Conservation (phyloP, 306 rosid species). For the Rosa persica region DNA sequence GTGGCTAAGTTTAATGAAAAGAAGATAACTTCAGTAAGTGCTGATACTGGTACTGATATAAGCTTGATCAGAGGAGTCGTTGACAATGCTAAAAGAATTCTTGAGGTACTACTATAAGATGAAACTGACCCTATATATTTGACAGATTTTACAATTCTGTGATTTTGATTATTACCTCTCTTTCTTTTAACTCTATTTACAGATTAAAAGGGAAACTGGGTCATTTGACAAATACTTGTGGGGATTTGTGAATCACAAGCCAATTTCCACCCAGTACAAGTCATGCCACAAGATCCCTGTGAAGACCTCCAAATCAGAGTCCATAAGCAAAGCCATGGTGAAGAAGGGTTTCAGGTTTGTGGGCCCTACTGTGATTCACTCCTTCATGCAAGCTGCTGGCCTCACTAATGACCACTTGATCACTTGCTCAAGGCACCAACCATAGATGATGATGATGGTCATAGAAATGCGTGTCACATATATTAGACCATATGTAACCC, state of each 20-base stretch:
- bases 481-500: constrained; percentile 18
- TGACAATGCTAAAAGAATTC: constrained; percentile 71
- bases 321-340: constrained; percentile 81
- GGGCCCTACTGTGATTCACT: constrained; percentile 78
- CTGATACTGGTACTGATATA: constrained; percentile 52
- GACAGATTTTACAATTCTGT: constrained; percentile 3
- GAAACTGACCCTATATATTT: neutral
- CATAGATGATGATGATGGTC: neutral
- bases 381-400: constrained; percentile 83
- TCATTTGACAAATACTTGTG: constrained; percentile 72
- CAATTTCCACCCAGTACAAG: constrained; percentile 71
- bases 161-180: neutral
- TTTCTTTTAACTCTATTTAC: constrained; percentile 8
- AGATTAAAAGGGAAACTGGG: constrained; percentile 60
- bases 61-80: constrained; percentile 69
- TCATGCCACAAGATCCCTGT: constrained; percentile 74
- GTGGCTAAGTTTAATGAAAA: constrained; percentile 62
- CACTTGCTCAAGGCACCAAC: constrained; percentile 68
- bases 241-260: constrained; percentile 77
- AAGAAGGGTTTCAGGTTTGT: constrained; percentile 66
- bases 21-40: constrained; percentile 52
- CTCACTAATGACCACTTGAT: constrained; percentile 78
- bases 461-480: constrained; percentile 5
- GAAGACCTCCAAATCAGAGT: constrained; percentile 84
- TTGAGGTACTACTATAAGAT: constrained; percentile 43